Base-by-base conservation (phyloP, 352 stramenopile genomes). In the Plasmopara halstedii region DNA sequence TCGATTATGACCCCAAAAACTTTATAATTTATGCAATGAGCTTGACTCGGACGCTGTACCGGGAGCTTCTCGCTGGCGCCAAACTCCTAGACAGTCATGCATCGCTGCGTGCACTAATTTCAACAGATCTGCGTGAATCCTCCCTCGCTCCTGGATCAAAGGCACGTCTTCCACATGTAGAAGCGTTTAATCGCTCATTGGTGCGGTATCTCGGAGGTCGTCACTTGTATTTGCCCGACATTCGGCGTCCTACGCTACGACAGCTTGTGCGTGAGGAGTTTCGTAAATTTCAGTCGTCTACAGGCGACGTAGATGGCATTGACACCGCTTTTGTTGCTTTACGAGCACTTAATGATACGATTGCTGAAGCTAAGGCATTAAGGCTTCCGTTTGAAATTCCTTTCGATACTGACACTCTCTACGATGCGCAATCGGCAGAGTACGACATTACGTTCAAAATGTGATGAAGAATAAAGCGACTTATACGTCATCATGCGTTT, bases 301-400 rank as follows among this genome's bases (percentile, higher is more conserved):
- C 23, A 26, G 18, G 17, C 4, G 38, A 37, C 17, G 46, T 36
- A 9, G 52, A 74, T 7, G 42, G 46, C 5, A 54, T 86, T 14
- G 78, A 89, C 54, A 67, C 70, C 20, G 78, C 78, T 7, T 74
- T 89, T 21, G 52, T 84, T n/a, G 73, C 71, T 29, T 59, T 90
- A 15, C 62, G 67, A 21, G 60, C 61, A 27, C 42, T 90, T 19
- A 85, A 85, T 36, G 59, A 85, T 43, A 78, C 64, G 52, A 42
- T 88, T 22, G 68, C 70, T 0, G 51, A 73, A 17, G 70, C 72
- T 0, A 48, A 53, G 31, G 60, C 61, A n/a, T 22, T 68, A 7
- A 61, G 67, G 1, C 26, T 85, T 20, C 43, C 70, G 10, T 25
- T 56, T 1, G 43, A 34, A 20, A 44, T 21, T 10, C 10, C 20